A percentile compares a stretch with the other conserved stretches of the same genome.
These are phyloP conservation scores for Penicillium desertorum DNA, from an alignment of 495 filamentous ascomycete species.

Conservation along the genomic window DNA sequence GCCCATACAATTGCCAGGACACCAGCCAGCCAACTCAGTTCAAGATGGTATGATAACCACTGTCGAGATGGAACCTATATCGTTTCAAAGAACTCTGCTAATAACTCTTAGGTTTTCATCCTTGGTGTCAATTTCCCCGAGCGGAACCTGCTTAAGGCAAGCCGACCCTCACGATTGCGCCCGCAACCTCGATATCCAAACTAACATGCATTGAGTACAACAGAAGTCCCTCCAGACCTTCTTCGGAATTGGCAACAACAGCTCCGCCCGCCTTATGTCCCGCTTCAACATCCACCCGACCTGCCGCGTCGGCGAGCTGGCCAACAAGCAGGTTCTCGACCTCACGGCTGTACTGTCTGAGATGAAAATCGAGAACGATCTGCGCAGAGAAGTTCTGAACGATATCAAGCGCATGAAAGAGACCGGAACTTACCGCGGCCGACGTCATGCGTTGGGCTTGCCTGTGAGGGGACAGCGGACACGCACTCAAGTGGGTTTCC, in stretches of 20 bases:
- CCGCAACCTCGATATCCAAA: conserved; percentile 11
- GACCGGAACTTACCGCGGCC: conserved; percentile 86
- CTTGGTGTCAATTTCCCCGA: conserved; percentile 85
- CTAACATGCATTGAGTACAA: conserved; percentile 16
- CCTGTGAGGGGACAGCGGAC: conserved; percentile 88
- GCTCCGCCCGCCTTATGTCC: conserved; percentile 73
- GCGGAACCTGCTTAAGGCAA: conserved; percentile 74
- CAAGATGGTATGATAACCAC: conserved; percentile 36
- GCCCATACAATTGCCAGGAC: conserved; percentile 11
- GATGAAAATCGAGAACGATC: conserved; percentile 93
- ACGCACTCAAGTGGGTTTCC: conserved; percentile 65
- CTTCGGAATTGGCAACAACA: conserved; percentile 80
- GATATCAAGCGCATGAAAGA: conserved; percentile 86
- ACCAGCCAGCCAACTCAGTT: conserved; percentile 11
- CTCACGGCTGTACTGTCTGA: conserved; percentile 81
- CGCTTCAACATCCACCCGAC: conserved; percentile 82
- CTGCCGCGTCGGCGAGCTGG: conserved; percentile 69
- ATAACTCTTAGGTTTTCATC: conserved; percentile 65
- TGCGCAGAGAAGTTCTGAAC: conserved; percentile 70
- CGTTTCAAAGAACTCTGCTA: background rate
- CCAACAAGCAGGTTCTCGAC: conserved; percentile 68
- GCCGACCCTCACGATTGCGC: conserved; percentile 21
- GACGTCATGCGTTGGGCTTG: conserved; percentile 84
- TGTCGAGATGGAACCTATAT: background rate
- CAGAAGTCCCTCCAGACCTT: conserved; percentile 84